A percentile compares a stretch with the other conserved stretches of the same genome.
These are phyloP conservation scores for Phyllachora maydis DNA, from an alignment of 2,329 filamentous ascomycete genomes.

Conservation along the genomic window DNA sequence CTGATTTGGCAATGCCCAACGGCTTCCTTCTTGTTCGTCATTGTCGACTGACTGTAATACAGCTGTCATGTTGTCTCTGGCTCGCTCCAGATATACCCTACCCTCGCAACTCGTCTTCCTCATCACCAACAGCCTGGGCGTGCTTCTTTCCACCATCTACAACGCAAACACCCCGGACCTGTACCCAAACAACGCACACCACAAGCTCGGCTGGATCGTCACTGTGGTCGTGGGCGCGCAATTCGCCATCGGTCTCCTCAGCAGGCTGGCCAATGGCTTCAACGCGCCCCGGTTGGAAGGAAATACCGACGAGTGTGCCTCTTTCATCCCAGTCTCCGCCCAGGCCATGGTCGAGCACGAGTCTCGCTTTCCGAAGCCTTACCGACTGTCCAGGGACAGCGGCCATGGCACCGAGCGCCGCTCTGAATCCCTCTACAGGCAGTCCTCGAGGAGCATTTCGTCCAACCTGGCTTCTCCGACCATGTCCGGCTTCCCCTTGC, in stretches of 20 bases:
- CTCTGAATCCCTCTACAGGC: slow-evolving; percentile 44
- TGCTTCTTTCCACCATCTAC: slow-evolving; percentile 50
- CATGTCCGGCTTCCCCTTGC: slow-evolving; percentile 13
- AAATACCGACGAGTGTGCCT: slow-evolving; percentile 21
- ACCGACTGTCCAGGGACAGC: slow-evolving; percentile 49
- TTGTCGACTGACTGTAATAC: slow-evolving; percentile 1
- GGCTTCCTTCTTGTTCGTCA: not conserved
- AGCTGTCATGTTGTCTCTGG: slow-evolving; percentile 77
- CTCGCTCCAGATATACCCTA: slow-evolving; percentile 55
- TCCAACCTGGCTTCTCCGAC: slow-evolving; percentile 28
- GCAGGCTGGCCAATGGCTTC: slow-evolving; percentile 30
- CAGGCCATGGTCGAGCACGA: slow-evolving; percentile 31
- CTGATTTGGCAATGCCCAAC: too few species aligned
- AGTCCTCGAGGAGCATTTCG: slow-evolving; percentile 42
- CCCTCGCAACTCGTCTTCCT: slow-evolving; percentile 48
- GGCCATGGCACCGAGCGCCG: slow-evolving; percentile 54
- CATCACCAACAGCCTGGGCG: slow-evolving; percentile 37
- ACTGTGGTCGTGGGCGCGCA: slow-evolving; percentile 55
- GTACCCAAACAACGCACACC: slow-evolving; percentile 74
- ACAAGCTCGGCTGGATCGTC: slow-evolving; percentile 70
- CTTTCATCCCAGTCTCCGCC: slow-evolving; percentile 41
- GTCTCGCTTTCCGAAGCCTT: slow-evolving; percentile 17
- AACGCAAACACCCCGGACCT: slow-evolving; percentile 67
- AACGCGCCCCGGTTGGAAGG: too few species aligned
- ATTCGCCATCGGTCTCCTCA: slow-evolving; percentile 44